Base-by-base conservation (phyloP, 805 yeast genomes). In the Myxozyma mucilagina region DNA sequence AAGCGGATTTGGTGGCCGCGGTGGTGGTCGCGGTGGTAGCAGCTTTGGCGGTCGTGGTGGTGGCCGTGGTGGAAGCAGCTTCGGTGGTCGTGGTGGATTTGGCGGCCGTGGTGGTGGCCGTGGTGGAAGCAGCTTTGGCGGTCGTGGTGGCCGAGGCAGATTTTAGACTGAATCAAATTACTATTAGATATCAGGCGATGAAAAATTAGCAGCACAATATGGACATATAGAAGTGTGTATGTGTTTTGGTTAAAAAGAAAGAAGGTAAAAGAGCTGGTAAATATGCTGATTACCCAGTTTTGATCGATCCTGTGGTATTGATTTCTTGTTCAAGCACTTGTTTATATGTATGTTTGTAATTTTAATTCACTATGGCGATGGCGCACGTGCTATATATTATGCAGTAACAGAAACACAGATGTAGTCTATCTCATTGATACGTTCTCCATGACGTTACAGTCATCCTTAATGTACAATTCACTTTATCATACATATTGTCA, bases 121-220 rank as follows among this genome's bases (percentile, higher is more conserved):
- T 56, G 59, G 67, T 47, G 72, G 77, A 34, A 76, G 77, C 47
- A 66, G 76, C 43, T 73, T 75, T 59, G 73, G 75, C 45, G 66
- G 67, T n/a, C 60, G 68, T n/a, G 73, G 72, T 18, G 70, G 76
- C 11, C 48, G 57, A 9, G 57, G 57, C 10, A 41, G 57, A 32
- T 53, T 45, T 36, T 53, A 53, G 24, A 14, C 11, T 31, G 5
- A 14, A 13, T 13, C 2, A 20, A 34, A 24, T 5, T 20, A 45
- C 11, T 18, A 45, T 3, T 24, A 24, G 35, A 11, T 20, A 45
- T 18, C 9, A 8, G 51, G 2, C 14, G 24, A 47, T 14, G 34
- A 47, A 39, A 24, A 24, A 24, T 3, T 24, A 24, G 42, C 42
- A 38, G 42, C 16, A 38, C 16, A 43, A 24, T 24, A 24, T 24